phyloP scores from a whole-genome alignment of 352 stramenopile genomes.

The Phytophthora crassamura region DNA sequence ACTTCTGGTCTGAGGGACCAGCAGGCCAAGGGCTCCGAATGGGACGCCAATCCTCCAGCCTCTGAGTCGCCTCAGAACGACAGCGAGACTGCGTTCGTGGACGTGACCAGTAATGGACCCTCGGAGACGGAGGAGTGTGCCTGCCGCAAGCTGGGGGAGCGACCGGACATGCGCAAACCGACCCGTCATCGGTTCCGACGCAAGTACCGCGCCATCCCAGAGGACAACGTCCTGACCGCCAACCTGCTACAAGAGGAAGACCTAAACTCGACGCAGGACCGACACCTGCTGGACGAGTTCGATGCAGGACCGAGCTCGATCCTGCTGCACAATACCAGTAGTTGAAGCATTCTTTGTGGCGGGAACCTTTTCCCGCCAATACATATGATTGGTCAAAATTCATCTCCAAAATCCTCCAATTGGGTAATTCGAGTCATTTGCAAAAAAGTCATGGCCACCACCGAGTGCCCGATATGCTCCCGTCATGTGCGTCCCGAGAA shows the following conservation, averaged over 20 bases:
- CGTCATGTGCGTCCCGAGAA: conserved; percentile 80
- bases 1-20: conserved; percentile 1
- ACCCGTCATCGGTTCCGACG: conserved; percentile 38
- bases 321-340: conserved; percentile 23
- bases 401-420: conserved; percentile 2
- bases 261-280: conserved; percentile 34
- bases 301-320: conserved; percentile 27
- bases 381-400: conserved; percentile 27
- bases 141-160: conserved; percentile 43
- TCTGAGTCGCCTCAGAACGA: conserved; percentile 24
- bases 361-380: conserved; percentile 23
- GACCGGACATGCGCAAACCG: conserved; percentile 30
- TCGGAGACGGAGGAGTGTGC: conserved; percentile 32
- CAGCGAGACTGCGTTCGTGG: conserved; percentile 28
- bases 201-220: conserved; percentile 43
- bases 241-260: conserved; percentile 44
- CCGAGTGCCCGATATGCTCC: conserved; percentile 76
- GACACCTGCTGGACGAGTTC: conserved; percentile 40
- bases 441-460: conserved; percentile 39
- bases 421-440: conserved; percentile 15
- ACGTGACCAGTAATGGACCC: conserved; percentile 29
- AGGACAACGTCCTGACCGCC: conserved; percentile 43
- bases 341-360: conserved; percentile 11
- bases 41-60: conserved; percentile 14
- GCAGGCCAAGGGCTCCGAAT: conserved; percentile 10